Conservation (phyloP, 305 asterid genomes). For the Solanum hybrid region DNA sequence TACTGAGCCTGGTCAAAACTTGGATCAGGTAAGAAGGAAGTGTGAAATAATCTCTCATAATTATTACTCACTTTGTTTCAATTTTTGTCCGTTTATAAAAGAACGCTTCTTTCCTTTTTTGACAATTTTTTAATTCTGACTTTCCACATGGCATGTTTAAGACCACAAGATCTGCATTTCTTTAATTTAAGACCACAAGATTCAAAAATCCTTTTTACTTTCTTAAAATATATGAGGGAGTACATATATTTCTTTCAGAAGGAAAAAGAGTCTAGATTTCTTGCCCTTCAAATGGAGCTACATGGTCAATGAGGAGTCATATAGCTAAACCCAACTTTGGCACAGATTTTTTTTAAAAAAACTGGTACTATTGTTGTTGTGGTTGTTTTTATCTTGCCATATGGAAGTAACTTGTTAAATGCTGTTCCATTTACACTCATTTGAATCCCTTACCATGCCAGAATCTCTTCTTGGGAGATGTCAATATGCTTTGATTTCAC, state of each 20-base stretch:
- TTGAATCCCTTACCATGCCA: not conserved
- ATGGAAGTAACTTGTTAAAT: not conserved
- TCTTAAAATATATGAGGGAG: not conserved
- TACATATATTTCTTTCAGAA: not conserved
- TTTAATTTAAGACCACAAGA: not conserved
- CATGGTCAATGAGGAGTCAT: not conserved
- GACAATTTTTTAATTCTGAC: not conserved
- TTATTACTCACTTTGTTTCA: not conserved
- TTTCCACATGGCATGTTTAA: not conserved
- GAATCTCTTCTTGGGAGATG: not conserved
- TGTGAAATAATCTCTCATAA: not conserved
- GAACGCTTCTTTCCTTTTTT: not conserved
- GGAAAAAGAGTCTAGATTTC: not conserved
- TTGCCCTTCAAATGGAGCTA: not conserved
- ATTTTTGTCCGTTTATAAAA: not conserved
- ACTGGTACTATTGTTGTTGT: not conserved
- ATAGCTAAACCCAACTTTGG: not conserved
- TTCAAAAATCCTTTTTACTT: not conserved
- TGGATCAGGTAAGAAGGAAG: constrained; percentile 68
- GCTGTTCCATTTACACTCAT: not conserved
- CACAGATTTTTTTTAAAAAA: not conserved
- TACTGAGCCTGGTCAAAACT: constrained; percentile 82
- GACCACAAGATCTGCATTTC: not conserved
- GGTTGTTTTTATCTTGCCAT: not conserved
- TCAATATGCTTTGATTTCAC: not conserved